A percentile compares a stretch with the other conserved stretches of the same genome.
phyloP scores from a whole-genome alignment of 1,284 basidiomycete genomes.

The Rhodotorula sp. region DNA sequence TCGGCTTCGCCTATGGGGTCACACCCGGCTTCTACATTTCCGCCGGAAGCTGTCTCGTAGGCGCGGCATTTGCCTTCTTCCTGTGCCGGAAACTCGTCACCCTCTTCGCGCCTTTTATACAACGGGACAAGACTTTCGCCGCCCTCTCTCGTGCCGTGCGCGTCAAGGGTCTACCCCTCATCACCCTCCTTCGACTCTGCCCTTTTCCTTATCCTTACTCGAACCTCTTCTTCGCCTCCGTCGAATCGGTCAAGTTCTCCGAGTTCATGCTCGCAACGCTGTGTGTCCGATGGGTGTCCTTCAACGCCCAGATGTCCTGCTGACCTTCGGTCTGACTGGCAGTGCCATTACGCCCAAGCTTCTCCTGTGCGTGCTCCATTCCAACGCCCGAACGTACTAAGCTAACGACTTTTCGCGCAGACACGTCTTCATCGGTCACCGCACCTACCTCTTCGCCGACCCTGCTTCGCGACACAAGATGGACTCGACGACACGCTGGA shows the following conservation, averaged over 20 bases:
- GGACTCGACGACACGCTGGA: constrained; percentile 67
- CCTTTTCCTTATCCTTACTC: constrained; percentile 71
- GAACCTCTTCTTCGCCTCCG: constrained; percentile 64
- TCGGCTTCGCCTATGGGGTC: constrained; percentile 78
- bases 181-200: constrained; percentile 68
- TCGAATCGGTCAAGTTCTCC: constrained; percentile 66
- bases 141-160: constrained; percentile 59
- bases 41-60: constrained; percentile 61
- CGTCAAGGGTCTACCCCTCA: constrained; percentile 62
- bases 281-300: constrained; percentile 4
- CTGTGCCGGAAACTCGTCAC: constrained; percentile 20
- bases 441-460: constrained; percentile 70
- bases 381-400: background rate
- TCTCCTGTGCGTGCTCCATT: constrained; percentile 51
- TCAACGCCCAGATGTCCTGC: background rate
- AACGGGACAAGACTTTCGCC: constrained; percentile 29
- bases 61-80: constrained; percentile 66
- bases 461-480: constrained; percentile 69
- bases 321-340: background rate
- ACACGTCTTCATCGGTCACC: constrained; percentile 72
- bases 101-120: constrained; percentile 32
- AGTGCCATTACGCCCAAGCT: constrained; percentile 66
- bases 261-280: constrained; percentile 69
- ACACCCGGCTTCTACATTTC: constrained; percentile 65
- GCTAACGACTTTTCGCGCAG: background rate